Evolutionary conservation across 371 early-diverging fungal species (phyloP), one percentile per base, ranked within the genome.

Genomic region (Apophysomyces elegans): DNA sequence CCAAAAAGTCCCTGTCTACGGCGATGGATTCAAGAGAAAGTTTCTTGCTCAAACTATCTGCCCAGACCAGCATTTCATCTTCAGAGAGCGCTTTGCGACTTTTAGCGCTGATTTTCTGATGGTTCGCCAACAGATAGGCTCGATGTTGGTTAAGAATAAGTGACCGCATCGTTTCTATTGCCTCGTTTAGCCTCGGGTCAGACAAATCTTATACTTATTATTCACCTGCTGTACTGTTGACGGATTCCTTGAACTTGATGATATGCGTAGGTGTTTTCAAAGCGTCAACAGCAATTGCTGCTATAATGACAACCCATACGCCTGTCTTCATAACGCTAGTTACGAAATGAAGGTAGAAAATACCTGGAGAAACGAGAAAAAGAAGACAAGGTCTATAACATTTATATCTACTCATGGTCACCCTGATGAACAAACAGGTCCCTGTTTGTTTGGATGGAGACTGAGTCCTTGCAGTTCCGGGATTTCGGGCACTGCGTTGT

Each of bases 221-320:
- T 60, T 37, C 56, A 63, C 71, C 69, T 35, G 16, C 43, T 13
- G 37, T 66, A 5, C 38, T 54, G 13, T 62, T 59, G 36, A 38
- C 56, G 1, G 56, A 18, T 14, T 47, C 35, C 37, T 70, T 70
- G 11, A 70, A 66, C 60, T 70, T 70, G 50, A 70, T 66, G n/a
- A 70, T 61, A 59, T 70, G 66, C 1, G 71, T 66, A 0, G 71
- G 65, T 9, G 54, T 50, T 50, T n/a, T 50, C 35, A 50, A 50
- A 21, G 54, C 54, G 16, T 50, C 54, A 21, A 50, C 21, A 50
- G 21, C n/a, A 50, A 50, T 9, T 4, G 54, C 21, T 11, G 21
- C 21, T 50, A 26, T 26, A 50, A 50, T 50, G 7, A 50, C 16
- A 50, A 50, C 21, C 21, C 54, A 50, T 5, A 50, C n/a, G 54